A percentile compares a stretch with the other conserved stretches of the same genome.
phyloP scores from a whole-genome alignment of 441 rosid genomes.

The Jatropha multifida region DNA sequence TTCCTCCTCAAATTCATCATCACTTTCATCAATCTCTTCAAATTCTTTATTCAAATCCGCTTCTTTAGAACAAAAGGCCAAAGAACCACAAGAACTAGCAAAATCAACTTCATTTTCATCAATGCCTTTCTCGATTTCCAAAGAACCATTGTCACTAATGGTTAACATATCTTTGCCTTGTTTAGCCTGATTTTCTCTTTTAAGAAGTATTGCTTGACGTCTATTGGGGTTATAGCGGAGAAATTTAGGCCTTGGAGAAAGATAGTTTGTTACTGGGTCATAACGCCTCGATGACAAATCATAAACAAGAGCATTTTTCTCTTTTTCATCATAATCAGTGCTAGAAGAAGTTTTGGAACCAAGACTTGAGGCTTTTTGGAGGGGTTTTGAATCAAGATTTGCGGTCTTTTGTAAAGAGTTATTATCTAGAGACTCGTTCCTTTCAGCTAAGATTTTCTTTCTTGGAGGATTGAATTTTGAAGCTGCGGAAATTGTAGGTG shows the following conservation, averaged over 20 bases:
- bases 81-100: slow-evolving; percentile 16
- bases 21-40: slow-evolving; percentile 27
- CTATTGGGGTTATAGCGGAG: slow-evolving; percentile 44
- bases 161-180: slow-evolving; percentile 17
- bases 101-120: slow-evolving; percentile 18
- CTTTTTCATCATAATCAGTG: not conserved
- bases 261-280: slow-evolving; percentile 32
- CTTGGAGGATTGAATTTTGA: slow-evolving; percentile 38
- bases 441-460: slow-evolving; percentile 42
- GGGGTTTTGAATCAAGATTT: slow-evolving; percentile 18
- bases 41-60: slow-evolving; percentile 17
- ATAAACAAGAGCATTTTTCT: slow-evolving; percentile 9
- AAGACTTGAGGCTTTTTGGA: not conserved
- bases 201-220: slow-evolving; percentile 32
- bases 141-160: not conserved
- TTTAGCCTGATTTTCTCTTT: slow-evolving; percentile 19
- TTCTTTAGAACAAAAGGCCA: slow-evolving; percentile 12
- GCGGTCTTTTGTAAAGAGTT: slow-evolving; percentile 21
- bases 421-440: slow-evolving; percentile 28
- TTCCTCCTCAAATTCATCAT: slow-evolving; percentile 36
- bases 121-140: slow-evolving; percentile 8
- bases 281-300: slow-evolving; percentile 28
- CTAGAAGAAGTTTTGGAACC: slow-evolving; percentile 16
- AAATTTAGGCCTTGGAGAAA: slow-evolving; percentile 49
- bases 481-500: slow-evolving; percentile 35